A percentile compares a stretch with the other conserved stretches of the same genome.
Evolutionary conservation across 352 stramenopile species (phyloP).

Genomic region (Thraustotheca clavata): DNA sequence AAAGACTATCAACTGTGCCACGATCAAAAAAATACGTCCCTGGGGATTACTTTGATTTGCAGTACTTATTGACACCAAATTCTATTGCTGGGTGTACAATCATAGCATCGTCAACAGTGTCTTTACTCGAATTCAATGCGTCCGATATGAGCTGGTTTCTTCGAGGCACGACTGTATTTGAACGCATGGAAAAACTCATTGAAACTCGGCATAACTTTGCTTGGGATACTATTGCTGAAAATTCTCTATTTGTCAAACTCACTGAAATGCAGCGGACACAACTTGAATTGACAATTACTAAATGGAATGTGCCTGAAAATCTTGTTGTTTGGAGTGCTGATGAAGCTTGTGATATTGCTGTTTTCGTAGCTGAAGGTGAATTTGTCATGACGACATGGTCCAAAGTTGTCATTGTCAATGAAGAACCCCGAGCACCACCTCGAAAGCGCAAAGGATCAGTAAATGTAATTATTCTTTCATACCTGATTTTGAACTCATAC

Average conservation of each 20-base stretch:
- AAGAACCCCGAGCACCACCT: constrained; percentile 8
- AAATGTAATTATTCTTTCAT: constrained; percentile 36
- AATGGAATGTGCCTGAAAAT: constrained; percentile 44
- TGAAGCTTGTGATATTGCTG: constrained; percentile 47
- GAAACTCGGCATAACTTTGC: constrained; percentile 70
- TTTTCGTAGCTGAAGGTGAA: constrained; percentile 73
- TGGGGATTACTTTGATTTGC: constrained; percentile 85
- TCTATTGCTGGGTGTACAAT: constrained; percentile 55
- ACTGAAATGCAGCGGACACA: constrained; percentile 76
- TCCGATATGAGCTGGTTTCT: constrained; percentile 84
- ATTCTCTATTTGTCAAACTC: constrained; percentile 72
- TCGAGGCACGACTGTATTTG: constrained; percentile 50
- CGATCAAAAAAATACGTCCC: constrained; percentile 68
- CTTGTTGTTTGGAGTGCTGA: constrained; percentile 70
- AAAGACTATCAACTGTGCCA: constrained; percentile 51
- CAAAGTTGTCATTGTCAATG: neutral
- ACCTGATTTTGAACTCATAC: neutral
- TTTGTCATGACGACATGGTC: constrained; percentile 46
- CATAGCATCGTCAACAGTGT: constrained; percentile 56
- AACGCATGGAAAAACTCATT: constrained; percentile 60
- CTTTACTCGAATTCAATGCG: constrained; percentile 69
- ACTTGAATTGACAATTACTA: constrained; percentile 70
- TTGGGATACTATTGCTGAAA: constrained; percentile 71
- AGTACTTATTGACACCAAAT: constrained; percentile 65
- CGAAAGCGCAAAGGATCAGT: constrained; percentile 37